Evolutionary conservation across 148 eudicot species (phyloP).

Genomic region (Pharnaceum exiguum): DNA sequence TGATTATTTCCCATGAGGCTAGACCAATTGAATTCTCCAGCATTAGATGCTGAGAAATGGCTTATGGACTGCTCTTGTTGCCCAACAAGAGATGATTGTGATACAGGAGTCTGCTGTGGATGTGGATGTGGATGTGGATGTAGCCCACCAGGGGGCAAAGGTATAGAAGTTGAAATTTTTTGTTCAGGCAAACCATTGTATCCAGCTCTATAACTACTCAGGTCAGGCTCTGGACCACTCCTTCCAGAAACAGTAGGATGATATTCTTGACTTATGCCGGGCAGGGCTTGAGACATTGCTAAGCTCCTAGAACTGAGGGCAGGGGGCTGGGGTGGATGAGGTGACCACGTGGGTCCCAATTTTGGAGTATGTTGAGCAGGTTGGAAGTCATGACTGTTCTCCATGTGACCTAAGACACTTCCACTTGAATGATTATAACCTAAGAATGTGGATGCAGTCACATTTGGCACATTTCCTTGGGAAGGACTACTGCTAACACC

Average conservation of each 20-base stretch:
- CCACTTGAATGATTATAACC: slow-evolving; percentile 25
- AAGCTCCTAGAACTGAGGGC: slow-evolving; percentile 20
- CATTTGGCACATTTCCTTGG: slow-evolving; percentile 11
- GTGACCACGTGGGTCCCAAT: slow-evolving; percentile 30
- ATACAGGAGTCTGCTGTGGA: slow-evolving; percentile 47
- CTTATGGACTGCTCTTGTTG: slow-evolving; percentile 38
- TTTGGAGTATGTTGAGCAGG: slow-evolving; percentile 25
- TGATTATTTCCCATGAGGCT: slow-evolving; percentile 18
- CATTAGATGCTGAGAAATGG: slow-evolving; percentile 12
- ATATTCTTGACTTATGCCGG: slow-evolving; percentile 33
- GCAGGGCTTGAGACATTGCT: slow-evolving; percentile 20
- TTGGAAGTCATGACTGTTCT: slow-evolving; percentile 28
- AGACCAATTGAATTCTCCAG: slow-evolving; percentile 34
- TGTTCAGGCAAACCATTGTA: slow-evolving; percentile 12
- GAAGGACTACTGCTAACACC: slow-evolving; percentile 15
- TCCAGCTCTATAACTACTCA: slow-evolving; percentile 19
- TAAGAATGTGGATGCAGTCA: slow-evolving; percentile 15
- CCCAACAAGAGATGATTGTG: slow-evolving; percentile 49
- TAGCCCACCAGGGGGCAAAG: slow-evolving; percentile 24
- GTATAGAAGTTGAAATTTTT: slow-evolving; percentile 23
- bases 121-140: no score
- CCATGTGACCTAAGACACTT: slow-evolving; percentile 21
- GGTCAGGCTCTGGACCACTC: slow-evolving; percentile 27
- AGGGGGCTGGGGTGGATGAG: slow-evolving; percentile 27
- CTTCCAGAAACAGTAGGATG: slow-evolving; percentile 23